phyloP scores from a whole-genome alignment of 768 basidiomycete species.

The Rhodosporidiobolus sp. region DNA sequence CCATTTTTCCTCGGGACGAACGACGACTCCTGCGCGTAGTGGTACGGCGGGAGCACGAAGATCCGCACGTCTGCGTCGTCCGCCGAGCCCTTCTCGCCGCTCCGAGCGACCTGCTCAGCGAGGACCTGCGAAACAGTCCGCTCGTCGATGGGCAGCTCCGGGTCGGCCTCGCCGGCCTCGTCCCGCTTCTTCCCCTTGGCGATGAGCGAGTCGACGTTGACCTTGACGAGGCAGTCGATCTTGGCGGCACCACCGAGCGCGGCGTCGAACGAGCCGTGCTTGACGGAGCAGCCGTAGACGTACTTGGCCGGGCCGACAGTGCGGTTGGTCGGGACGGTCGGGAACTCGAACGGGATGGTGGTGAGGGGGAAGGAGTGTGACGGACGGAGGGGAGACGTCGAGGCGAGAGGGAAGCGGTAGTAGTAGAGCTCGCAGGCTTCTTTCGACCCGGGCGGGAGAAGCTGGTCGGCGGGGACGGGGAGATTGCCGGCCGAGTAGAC shows the following conservation, averaged over 20 bases:
- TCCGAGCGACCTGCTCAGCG: constrained; percentile 40
- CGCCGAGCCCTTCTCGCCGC: background rate
- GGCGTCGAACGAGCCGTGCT: constrained; percentile 49
- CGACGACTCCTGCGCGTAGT: constrained; percentile 50
- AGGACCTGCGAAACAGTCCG: constrained; percentile 46
- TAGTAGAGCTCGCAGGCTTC: constrained; percentile 49
- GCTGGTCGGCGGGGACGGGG: constrained; percentile 44
- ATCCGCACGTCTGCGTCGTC: constrained; percentile 44
- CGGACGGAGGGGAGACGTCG: constrained; percentile 7
- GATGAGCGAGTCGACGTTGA: constrained; percentile 47
- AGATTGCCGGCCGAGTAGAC: constrained; percentile 51
- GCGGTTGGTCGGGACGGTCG: constrained; percentile 44
- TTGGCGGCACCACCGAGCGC: constrained; percentile 51
- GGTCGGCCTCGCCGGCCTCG: constrained; percentile 38
- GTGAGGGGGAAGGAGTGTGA: constrained; percentile 49
- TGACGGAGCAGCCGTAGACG: constrained; percentile 52
- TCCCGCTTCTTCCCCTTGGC: constrained; percentile 42
- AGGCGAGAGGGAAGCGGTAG: constrained; percentile 47
- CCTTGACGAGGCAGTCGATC: constrained; percentile 52
- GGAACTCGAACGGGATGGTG: constrained; percentile 52
- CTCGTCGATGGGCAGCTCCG: constrained; percentile 43
- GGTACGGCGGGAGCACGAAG: constrained; percentile 47
- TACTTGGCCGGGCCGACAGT: constrained; percentile 47
- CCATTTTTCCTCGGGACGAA: constrained; percentile 47
- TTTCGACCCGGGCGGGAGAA: constrained; percentile 40